Base-by-base conservation (phyloP, 495 filamentous ascomycete genomes). In the Penicillium flavigenum region DNA sequence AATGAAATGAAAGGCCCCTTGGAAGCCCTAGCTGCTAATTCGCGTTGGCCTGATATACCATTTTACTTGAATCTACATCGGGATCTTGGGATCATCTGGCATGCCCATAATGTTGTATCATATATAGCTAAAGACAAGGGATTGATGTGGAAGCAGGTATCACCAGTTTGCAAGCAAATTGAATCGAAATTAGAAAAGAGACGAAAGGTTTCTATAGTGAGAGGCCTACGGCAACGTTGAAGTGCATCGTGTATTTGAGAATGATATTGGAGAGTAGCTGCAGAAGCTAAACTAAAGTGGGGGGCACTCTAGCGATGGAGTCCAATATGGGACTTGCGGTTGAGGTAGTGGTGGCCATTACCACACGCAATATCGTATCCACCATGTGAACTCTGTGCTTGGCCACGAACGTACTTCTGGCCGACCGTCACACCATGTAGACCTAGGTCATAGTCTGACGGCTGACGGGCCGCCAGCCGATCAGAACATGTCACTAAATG, bases 391-490 rank as follows among this genome's bases (percentile, higher is more conserved):
- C 68, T 64, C 43, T 78, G 65, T 56, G 76, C 71, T 56, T 72
- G 72, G 24, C 72, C 75, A 19, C 70, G 72, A 31, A 80, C 68
- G 52, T 78, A 71, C 57, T 77, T 78, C 24, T 74, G 62, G 54
- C 88, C 86, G 75, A 4, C 92, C 22, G 77, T 85, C 14, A 95
- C 83, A 14, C 91, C 91, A 66, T 97, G 94, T 24, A 98, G 76
- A 73, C 97, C 92, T 9, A 95, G 71, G 9, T 63, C 60, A 67
- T 72, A 57, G 70, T 73, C 2, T 2, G 76, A 80, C 47, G 84
- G 89, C 60, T 90, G 83, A 2, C 65, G 59, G 7, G 81, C 73
- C 2, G 90, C 90, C 12, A 83, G 73, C 6, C 72, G 69, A 61
- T 91, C 83, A 0, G 88, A 87, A 0, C 80, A 79, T 1, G 73